Percentiles rank a stretch among this genome's conserved stretches.
phyloP scores from a whole-genome alignment of 257 asterid species.

The Solanum lycopersicoides region DNA sequence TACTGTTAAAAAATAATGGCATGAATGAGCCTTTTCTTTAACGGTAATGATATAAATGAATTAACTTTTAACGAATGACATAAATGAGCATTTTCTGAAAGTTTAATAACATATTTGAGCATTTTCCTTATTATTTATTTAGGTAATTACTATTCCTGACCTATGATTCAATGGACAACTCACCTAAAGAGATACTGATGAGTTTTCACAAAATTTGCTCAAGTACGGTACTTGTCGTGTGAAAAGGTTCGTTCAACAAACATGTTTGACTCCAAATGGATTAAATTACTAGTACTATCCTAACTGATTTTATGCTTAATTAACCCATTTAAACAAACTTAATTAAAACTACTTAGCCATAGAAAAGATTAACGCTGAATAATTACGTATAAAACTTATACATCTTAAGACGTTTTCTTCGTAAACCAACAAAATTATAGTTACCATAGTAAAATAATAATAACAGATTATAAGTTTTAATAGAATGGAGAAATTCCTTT shows the following conservation, averaged over 20 bases:
- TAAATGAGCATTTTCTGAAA: no score
- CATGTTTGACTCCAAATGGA: background rate
- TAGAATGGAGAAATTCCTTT: background rate
- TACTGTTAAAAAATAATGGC: no score
- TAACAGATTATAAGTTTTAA: background rate
- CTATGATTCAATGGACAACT: background rate
- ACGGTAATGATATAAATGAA: no score
- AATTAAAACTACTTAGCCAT: background rate
- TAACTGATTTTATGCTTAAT: background rate
- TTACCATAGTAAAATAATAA: background rate
- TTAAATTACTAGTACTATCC: background rate
- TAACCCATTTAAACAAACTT: background rate
- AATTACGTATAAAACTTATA: background rate
- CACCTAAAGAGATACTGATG: background rate
- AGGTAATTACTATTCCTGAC: background rate
- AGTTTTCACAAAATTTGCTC: background rate
- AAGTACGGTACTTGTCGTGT: background rate
- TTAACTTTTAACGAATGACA: no score
- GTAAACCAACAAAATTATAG: background rate
- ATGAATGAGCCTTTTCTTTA: no score
- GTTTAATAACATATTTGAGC: no score
- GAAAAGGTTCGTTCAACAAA: background rate
- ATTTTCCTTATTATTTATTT: background rate
- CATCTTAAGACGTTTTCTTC: background rate
- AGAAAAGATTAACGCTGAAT: background rate